Percentiles rank a stretch among this genome's conserved stretches.
These are phyloP conservation scores for Smallanthus sonchifolius DNA, from an alignment of 129 eudicot species.

Conservation along the genomic window DNA sequence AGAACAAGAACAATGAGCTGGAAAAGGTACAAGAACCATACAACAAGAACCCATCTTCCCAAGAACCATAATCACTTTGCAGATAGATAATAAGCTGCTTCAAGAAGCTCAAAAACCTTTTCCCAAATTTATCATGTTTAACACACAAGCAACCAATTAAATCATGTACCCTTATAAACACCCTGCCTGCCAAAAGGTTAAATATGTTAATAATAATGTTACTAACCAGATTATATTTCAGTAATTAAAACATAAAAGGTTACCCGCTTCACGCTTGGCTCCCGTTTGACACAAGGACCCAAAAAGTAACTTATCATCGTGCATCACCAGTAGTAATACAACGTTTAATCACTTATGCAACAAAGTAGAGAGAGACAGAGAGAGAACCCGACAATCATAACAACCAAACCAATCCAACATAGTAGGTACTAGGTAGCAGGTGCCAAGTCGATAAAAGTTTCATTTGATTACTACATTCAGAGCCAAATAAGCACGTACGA, in stretches of 20 bases:
- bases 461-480: constrained; percentile 39
- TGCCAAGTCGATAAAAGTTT: constrained; percentile 52
- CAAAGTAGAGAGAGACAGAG: constrained; percentile 47
- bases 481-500: constrained; percentile 37
- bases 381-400: constrained; percentile 47
- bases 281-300: constrained; percentile 35
- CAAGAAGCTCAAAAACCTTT: constrained; percentile 32
- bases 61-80: constrained; percentile 30
- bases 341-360: constrained; percentile 43
- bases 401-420: constrained; percentile 54
- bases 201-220: constrained; percentile 36
- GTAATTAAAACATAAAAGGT: constrained; percentile 21
- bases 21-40: constrained; percentile 22
- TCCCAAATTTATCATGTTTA: constrained; percentile 45
- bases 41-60: constrained; percentile 40
- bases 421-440: constrained; percentile 47
- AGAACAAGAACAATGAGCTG: constrained; percentile 19
- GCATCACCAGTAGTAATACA: constrained; percentile 45
- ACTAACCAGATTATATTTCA: constrained; percentile 14
- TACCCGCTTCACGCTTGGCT: constrained; percentile 46
- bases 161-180: constrained; percentile 47
- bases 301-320: constrained; percentile 31
- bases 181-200: constrained; percentile 73
- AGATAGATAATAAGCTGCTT: constrained; percentile 33
- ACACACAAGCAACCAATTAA: constrained; percentile 45